Percentiles rank a stretch among this genome's conserved stretches.
Conservation (phyloP, 345 rosid genomes). For the Ceriops tagal region DNA sequence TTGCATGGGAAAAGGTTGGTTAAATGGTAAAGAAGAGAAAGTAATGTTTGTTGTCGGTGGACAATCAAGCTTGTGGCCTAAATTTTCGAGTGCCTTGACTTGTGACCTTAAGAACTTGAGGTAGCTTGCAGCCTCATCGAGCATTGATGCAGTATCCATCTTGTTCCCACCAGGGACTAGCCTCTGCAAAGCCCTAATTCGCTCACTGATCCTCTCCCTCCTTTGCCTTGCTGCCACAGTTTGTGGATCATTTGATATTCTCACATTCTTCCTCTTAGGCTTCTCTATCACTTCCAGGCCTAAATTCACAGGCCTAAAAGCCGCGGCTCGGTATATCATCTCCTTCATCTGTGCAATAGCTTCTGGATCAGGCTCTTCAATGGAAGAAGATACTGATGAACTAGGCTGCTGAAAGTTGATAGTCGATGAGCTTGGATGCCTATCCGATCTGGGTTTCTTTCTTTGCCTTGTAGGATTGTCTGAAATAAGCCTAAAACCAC, state of each 20-base stretch:
- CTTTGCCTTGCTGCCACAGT: slow-evolving; percentile 92
- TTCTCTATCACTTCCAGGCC: slow-evolving; percentile 59
- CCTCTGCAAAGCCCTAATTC: slow-evolving; percentile 86
- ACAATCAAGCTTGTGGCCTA: slow-evolving; percentile 46
- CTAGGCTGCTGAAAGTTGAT: slow-evolving; percentile 67
- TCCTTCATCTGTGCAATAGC: slow-evolving; percentile 93
- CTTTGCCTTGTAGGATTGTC: slow-evolving; percentile 43
- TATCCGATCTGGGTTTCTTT: slow-evolving; percentile 51
- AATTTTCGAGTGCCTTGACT: slow-evolving; percentile 74
- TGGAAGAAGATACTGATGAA: slow-evolving; percentile 45
- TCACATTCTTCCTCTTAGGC: slow-evolving; percentile 86
- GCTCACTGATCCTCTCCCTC: slow-evolving; percentile 91
- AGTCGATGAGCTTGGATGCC: slow-evolving; percentile 52
- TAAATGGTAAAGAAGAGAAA: slow-evolving; percentile 43
- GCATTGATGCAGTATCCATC: slow-evolving; percentile 99
- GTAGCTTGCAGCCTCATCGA: slow-evolving; percentile 92
- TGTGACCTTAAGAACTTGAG: slow-evolving; percentile 85
- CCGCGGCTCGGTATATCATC: slow-evolving; percentile 86
- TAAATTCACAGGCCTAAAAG: slow-evolving; percentile 77
- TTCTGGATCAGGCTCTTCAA: slow-evolving; percentile 75
- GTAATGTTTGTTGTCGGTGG: slow-evolving; percentile 27
- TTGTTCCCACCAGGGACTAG: slow-evolving; percentile 92
- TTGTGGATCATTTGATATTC: slow-evolving; percentile 79
- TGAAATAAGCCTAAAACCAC: slow-evolving; percentile 50
- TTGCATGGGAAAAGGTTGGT: slow-evolving; percentile 46